Conservation (phyloP, 2,329 filamentous ascomycete genomes). For the Exophiala viscosa region DNA sequence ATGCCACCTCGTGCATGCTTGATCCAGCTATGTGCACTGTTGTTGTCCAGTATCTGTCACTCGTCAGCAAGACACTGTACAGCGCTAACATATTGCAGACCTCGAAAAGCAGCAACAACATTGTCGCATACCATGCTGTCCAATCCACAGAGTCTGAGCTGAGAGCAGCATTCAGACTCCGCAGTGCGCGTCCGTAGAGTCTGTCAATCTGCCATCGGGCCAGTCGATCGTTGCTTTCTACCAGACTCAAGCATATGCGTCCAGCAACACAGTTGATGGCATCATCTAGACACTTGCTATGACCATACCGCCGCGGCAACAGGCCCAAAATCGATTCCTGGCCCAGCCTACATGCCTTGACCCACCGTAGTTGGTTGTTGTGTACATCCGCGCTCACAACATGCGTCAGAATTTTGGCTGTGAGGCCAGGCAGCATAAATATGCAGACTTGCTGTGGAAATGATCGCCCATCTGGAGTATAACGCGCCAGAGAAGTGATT, state of each 20-base stretch:
- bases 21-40: slow-evolving; percentile 9
- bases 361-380: slow-evolving; percentile 11
- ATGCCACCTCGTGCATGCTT: slow-evolving; percentile 11
- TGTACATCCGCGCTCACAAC: slow-evolving; percentile 5
- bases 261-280: slow-evolving; percentile 13
- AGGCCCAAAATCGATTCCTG: slow-evolving; percentile 2
- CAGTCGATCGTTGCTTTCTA: neutral
- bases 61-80: neutral
- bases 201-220: slow-evolving; percentile 7
- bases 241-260: slow-evolving; percentile 8
- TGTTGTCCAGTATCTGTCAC: slow-evolving; percentile 11
- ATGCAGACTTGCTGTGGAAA: slow-evolving; percentile 6
- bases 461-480: neutral
- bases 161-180: slow-evolving; percentile 7
- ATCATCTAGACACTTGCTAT: slow-evolving; percentile 16
- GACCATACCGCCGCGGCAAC: slow-evolving; percentile 13
- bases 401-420: slow-evolving; percentile 9
- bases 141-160: slow-evolving; percentile 8
- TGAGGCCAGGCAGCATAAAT: slow-evolving; percentile 13
- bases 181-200: slow-evolving; percentile 10
- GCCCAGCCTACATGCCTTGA: slow-evolving; percentile 11
- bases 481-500: neutral
- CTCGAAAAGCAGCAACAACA: slow-evolving; percentile 12
- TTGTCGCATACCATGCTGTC: slow-evolving; percentile 16
- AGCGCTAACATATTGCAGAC: neutral